Percentiles rank a stretch among this genome's conserved stretches.
phyloP scores from a whole-genome alignment of 1,139 yeast genomes.

The Eremothecium cymbalariae region DNA sequence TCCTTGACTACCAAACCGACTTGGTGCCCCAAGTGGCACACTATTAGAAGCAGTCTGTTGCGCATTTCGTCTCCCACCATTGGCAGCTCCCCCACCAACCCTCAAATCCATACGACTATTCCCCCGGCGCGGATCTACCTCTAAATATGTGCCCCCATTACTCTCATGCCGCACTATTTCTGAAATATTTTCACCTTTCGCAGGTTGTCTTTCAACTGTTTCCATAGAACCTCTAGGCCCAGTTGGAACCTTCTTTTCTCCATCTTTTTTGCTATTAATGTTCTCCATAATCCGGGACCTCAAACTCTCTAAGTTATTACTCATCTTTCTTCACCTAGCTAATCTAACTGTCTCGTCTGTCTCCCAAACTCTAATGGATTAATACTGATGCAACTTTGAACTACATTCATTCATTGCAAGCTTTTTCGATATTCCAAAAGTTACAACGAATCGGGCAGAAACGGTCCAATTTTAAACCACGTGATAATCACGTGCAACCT shows the following conservation, averaged over 20 bases:
- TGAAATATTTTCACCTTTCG: conserved; percentile 1
- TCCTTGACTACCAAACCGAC: conserved; percentile 8
- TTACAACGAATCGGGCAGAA: too few relatives aligned
- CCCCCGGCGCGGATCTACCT: too few relatives aligned
- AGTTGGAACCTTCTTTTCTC: conserved; percentile 2
- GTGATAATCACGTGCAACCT: too few relatives aligned
- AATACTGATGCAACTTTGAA: too few relatives aligned
- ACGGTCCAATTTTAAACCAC: too few relatives aligned
- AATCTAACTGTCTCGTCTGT: too few relatives aligned
- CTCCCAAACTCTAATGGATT: too few relatives aligned
- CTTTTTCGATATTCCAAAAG: too few relatives aligned
- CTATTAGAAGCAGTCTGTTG: conserved; percentile 8
- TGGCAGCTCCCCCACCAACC: background rate
- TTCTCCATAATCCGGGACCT: conserved; percentile 27
- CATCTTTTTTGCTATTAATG: conserved; percentile 13
- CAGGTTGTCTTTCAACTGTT: conserved; percentile 8
- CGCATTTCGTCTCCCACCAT: conserved; percentile 1
- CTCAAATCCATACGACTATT: background rate
- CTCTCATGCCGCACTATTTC: too few relatives aligned
- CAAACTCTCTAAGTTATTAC: conserved; percentile 21
- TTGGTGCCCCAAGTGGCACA: conserved; percentile 6
- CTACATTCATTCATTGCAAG: too few relatives aligned
- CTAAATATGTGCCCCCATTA: too few relatives aligned
- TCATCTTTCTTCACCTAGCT: too few relatives aligned
- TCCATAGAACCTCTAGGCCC: background rate